These are phyloP conservation scores for Collybia sordida DNA, from an alignment of 768 basidiomycete genomes.

Conservation along the genomic window DNA sequence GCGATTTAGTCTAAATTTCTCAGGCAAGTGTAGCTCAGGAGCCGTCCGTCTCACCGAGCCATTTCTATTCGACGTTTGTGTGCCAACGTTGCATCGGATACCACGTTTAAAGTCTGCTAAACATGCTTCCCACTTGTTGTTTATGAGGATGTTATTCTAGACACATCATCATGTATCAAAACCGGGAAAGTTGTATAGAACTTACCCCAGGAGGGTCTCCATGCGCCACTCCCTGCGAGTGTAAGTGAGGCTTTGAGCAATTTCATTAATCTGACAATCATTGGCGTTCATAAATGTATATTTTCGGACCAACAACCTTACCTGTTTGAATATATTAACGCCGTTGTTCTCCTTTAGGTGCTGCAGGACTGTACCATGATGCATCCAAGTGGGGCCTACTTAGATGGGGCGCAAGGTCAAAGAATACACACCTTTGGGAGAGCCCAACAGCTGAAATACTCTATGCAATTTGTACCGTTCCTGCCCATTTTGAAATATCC, in stretches of 20 bases:
- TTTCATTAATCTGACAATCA: slow-evolving; percentile 16
- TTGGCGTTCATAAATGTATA: no score
- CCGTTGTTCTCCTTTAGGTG: slow-evolving; percentile 14
- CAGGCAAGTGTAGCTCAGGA: slow-evolving; percentile 22
- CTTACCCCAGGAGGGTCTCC: slow-evolving; percentile 20
- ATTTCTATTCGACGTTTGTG: slow-evolving; percentile 6
- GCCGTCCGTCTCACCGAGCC: slow-evolving; percentile 29
- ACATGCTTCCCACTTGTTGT: slow-evolving; percentile 13
- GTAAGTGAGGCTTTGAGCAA: slow-evolving; percentile 17
- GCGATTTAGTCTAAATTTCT: slow-evolving; percentile 11
- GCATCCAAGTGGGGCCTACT: slow-evolving; percentile 25
- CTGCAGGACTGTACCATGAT: slow-evolving; percentile 18
- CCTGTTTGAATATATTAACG: slow-evolving; percentile 16
- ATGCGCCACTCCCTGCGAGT: slow-evolving; percentile 16
- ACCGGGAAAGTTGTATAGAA: not conserved
- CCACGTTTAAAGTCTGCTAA: slow-evolving; percentile 28
- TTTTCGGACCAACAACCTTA: slow-evolving; percentile 1
- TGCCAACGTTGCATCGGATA: slow-evolving; percentile 18
- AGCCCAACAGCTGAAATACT: slow-evolving; percentile 3
- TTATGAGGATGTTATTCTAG: slow-evolving; percentile 24
- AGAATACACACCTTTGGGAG: slow-evolving; percentile 24
- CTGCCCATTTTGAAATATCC: slow-evolving; percentile 19
- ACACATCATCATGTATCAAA: not conserved
- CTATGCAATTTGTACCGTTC: slow-evolving; percentile 15
- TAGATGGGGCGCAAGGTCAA: slow-evolving; percentile 17